Evolutionary conservation across 2,329 filamentous ascomycete species (phyloP).

Genomic region (Cordyceps cicadae): DNA sequence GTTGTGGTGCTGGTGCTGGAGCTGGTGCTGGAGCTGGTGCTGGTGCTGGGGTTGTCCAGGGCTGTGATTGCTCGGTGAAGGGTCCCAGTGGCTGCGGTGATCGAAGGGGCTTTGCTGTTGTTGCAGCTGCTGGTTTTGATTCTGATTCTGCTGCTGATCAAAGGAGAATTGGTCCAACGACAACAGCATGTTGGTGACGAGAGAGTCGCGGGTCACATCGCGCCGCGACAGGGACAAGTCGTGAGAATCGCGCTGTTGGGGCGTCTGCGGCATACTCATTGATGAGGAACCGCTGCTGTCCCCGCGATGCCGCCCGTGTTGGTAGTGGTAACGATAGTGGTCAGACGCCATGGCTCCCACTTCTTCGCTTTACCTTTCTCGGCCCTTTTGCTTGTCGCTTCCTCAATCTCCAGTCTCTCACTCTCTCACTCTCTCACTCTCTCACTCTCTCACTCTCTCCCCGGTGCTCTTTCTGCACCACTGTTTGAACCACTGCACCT

Average conservation of each 20-base stretch:
- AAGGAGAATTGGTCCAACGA: conserved; percentile 79
- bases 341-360: neutral
- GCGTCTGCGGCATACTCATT: neutral
- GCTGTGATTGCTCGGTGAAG: neutral
- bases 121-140: conserved; percentile 13
- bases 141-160: conserved; percentile 27
- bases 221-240: conserved; percentile 73
- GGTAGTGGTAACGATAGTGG: neutral
- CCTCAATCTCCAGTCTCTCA: no score
- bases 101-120: conserved; percentile 14
- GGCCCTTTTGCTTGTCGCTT: neutral
- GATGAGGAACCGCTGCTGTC: neutral
- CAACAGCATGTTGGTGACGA: conserved; percentile 91
- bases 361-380: neutral
- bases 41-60: conserved; percentile 19
- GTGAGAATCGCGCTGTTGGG: conserved; percentile 55
- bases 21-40: conserved; percentile 17
- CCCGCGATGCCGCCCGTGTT: neutral
- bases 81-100: conserved; percentile 8
- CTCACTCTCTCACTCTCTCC: no score
- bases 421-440: no score
- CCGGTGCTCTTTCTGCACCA: neutral
- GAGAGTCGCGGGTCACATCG: conserved; percentile 75
- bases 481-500: neutral
- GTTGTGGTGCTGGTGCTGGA: conserved; percentile 14